phyloP scores from a whole-genome alignment of 73 alveolate species.

The Loxodes magnus region DNA sequence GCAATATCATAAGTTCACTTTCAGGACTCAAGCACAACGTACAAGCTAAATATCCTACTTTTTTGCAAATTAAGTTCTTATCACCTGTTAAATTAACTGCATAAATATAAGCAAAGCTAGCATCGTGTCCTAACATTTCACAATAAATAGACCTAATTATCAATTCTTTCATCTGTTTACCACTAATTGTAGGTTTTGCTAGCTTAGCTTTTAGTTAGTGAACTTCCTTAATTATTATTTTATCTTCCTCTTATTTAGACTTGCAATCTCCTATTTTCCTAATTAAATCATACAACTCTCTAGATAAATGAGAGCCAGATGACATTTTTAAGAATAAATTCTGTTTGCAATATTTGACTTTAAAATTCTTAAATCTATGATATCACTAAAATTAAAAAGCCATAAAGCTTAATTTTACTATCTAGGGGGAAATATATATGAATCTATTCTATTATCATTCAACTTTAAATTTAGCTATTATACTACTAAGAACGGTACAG shows the following conservation, averaged over 20 bases:
- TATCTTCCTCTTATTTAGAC: slow-evolving; percentile 97
- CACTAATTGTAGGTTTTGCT: slow-evolving; percentile 79
- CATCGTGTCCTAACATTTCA: slow-evolving; percentile 99
- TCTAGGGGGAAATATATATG: too few relatives aligned
- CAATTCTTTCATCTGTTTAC: slow-evolving; percentile 88
- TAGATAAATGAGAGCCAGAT: slow-evolving; percentile 13
- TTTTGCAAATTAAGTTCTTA: neutral
- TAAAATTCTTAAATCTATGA: too few relatives aligned
- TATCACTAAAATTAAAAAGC: too few relatives aligned
- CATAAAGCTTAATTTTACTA: too few relatives aligned
- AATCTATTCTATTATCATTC: too few relatives aligned
- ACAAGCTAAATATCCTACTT: slow-evolving; percentile 92
- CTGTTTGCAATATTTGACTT: too few relatives aligned
- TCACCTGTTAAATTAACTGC: slow-evolving; percentile 94
- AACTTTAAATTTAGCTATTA: too few relatives aligned
- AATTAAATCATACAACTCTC: slow-evolving; percentile 96
- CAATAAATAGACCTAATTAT: slow-evolving; percentile 93
- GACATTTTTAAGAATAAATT: too few relatives aligned
- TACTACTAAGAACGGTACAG: too few relatives aligned
- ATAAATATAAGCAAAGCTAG: slow-evolving; percentile 94
- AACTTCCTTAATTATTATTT: slow-evolving; percentile 90
- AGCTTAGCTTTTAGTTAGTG: slow-evolving; percentile 76
- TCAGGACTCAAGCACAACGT: slow-evolving; percentile 70
- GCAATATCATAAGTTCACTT: slow-evolving; percentile 76
- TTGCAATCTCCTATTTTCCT: slow-evolving; percentile 99